Base-by-base conservation (phyloP, 2,329 filamentous ascomycete genomes). In the Diaporthe humulicola region DNA sequence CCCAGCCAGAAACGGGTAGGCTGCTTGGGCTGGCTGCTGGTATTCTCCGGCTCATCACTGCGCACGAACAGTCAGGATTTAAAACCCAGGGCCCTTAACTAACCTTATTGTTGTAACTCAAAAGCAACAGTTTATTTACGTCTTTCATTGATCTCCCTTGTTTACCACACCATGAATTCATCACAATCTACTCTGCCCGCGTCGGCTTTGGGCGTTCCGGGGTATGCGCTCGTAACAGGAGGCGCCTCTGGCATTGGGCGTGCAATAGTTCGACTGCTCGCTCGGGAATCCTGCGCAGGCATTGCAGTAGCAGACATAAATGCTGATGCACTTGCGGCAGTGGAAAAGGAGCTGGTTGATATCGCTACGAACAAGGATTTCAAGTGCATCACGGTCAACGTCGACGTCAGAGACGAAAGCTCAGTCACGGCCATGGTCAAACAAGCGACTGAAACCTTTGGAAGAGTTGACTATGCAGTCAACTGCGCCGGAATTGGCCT, bases 301-400 rank as follows among this genome's bases (percentile, higher is more conserved):
- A 64, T 64, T 5, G 58, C 58, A 22, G 25, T 64, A 19, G 58
- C 58, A 33, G 58, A 64, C 25, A 45, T 64, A 4, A 64, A 64
- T 2, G 5, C 58, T 3, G 40, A 64, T 30, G 25, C 40, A 4
- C 58, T 64, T 19, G 40, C 40, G 9, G 25, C 25, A 10, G 58
- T 45, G 25, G 8, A 45, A 25, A 38, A 25, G n/a, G 58, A 64
- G 4, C 40, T 64, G 1, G 10, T 30, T 14, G 36, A 28, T 4
- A 64, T 30, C 2, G 58, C 58, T 4, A 45, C 58, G 1, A 45
- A 45, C 7, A 64, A 64, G 40, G 3, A 64, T 10, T 64, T 64
- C 17, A 64, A 45, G 5, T 64, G 58, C 33, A 64, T 64, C 17
- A 45, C 58, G 0, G 10, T 64, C 25, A 45, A 45, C 9, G 38